A percentile compares a stretch with the other conserved stretches of the same genome.
phyloP scores from a whole-genome alignment of 371 early-diverging fungal genomes.

The Parasitella parasitica region DNA sequence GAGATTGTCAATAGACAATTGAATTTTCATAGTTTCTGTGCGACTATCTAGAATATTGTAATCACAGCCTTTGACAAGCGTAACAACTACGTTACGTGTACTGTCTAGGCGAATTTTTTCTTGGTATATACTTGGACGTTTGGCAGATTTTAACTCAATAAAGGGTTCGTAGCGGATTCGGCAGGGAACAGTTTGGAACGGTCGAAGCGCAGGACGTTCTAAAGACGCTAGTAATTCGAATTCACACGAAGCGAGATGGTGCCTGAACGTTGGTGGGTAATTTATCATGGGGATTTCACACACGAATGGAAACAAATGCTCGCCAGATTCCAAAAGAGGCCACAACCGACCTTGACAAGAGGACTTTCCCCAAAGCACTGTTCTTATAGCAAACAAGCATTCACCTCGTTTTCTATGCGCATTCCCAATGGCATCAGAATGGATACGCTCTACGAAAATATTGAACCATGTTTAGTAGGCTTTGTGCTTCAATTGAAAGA shows the following conservation, averaged over 20 bases:
- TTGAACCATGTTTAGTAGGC: neutral
- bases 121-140: conserved; percentile 3
- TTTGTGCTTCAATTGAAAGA: neutral
- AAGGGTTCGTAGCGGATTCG: conserved; percentile 19
- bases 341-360: conserved; percentile 1
- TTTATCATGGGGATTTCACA: conserved; percentile 43
- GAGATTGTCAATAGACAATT: neutral
- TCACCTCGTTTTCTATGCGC: conserved; percentile 18
- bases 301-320: conserved; percentile 36
- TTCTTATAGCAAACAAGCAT: conserved; percentile 34
- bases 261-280: conserved; percentile 33
- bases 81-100: neutral
- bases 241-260: conserved; percentile 24
- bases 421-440: conserved; percentile 25
- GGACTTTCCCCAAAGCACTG: conserved; percentile 31
- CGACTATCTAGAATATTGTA: conserved; percentile 14
- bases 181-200: conserved; percentile 29
- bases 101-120: neutral
- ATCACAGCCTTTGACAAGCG: conserved; percentile 1
- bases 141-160: conserved; percentile 3
- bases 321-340: conserved; percentile 35
- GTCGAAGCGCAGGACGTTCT: conserved; percentile 28
- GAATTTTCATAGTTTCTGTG: conserved; percentile 4
- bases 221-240: conserved; percentile 28
- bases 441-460: conserved; percentile 27